These are phyloP conservation scores for Epichloe gansuensis DNA, from an alignment of 2,329 filamentous ascomycete species.

Conservation along the genomic window DNA sequence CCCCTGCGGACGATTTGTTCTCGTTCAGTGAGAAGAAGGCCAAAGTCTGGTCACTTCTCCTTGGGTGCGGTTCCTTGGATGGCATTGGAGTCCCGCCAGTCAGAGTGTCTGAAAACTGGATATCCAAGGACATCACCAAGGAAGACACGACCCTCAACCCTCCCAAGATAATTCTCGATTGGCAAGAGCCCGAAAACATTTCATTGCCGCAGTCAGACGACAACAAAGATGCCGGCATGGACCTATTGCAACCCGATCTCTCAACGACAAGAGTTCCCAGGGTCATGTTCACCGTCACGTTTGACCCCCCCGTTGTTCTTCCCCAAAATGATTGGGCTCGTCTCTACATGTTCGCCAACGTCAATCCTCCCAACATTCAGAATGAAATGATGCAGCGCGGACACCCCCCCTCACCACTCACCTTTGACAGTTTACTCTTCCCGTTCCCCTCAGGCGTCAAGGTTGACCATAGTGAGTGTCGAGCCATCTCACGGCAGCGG, in stretches of 20 bases:
- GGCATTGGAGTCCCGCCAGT: slow-evolving; percentile 42
- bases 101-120: slow-evolving; percentile 61
- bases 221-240: slow-evolving; percentile 37
- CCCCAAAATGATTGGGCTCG: slow-evolving; percentile 51
- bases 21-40: slow-evolving; percentile 27
- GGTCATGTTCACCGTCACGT: slow-evolving; percentile 60
- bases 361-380: slow-evolving; percentile 27
- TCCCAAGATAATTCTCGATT: slow-evolving; percentile 44
- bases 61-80: slow-evolving; percentile 47
- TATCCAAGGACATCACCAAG: slow-evolving; percentile 54
- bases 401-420: slow-evolving; percentile 21
- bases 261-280: slow-evolving; percentile 47
- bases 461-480: slow-evolving; percentile 44
- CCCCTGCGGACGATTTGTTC: slow-evolving; percentile 21
- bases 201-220: slow-evolving; percentile 37
- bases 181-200: slow-evolving; percentile 59
- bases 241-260: slow-evolving; percentile 34
- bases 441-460: slow-evolving; percentile 34
- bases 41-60: slow-evolving; percentile 51
- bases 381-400: slow-evolving; percentile 17
- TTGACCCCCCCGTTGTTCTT: slow-evolving; percentile 54
- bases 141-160: slow-evolving; percentile 28
- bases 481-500: slow-evolving; percentile 39
- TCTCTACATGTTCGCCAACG: slow-evolving; percentile 45
- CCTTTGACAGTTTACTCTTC: slow-evolving; percentile 47